These are phyloP conservation scores for Daldinia childiae DNA, from an alignment of 495 filamentous ascomycete genomes.

Conservation along the genomic window DNA sequence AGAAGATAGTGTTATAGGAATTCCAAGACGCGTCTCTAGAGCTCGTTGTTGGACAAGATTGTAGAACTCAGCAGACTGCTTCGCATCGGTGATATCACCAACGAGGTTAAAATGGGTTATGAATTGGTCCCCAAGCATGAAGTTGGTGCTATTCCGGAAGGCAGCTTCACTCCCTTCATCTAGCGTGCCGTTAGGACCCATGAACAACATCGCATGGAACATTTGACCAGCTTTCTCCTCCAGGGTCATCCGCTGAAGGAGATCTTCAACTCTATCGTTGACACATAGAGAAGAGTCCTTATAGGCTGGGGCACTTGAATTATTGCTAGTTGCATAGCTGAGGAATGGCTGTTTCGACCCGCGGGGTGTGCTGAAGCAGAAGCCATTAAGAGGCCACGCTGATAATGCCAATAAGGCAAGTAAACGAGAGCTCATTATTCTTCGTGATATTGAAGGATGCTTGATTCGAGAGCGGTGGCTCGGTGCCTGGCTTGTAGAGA, in stretches of 20 bases:
- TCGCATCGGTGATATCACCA: conserved; percentile 22
- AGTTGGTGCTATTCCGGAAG: conserved; percentile 33
- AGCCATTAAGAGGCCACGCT: conserved; percentile 11
- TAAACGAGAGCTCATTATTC: conserved; percentile 13
- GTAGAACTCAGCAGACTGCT: conserved; percentile 28
- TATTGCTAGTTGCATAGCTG: not conserved
- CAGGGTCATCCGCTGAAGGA: conserved; percentile 68
- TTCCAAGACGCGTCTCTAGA: conserved; percentile 38
- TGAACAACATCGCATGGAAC: conserved; percentile 52
- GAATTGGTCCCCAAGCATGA: conserved; percentile 36
- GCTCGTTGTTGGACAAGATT: conserved; percentile 38
- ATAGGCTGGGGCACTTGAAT: conserved; percentile 13
- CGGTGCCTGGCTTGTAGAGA: not conserved
- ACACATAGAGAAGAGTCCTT: conserved; percentile 46
- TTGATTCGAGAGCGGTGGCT: not conserved
- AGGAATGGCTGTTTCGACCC: not conserved
- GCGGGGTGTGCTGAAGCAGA: conserved; percentile 1
- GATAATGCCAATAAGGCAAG: conserved; percentile 25
- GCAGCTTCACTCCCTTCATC: conserved; percentile 22
- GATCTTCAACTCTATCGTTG: conserved; percentile 64
- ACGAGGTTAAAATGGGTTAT: conserved; percentile 41
- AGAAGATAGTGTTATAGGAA: conserved; percentile 38
- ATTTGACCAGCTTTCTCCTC: conserved; percentile 70
- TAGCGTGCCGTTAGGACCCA: conserved; percentile 37
- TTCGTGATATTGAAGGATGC: not conserved